Conservation (phyloP, 805 yeast species). For the Saturnispora hagleri region DNA sequence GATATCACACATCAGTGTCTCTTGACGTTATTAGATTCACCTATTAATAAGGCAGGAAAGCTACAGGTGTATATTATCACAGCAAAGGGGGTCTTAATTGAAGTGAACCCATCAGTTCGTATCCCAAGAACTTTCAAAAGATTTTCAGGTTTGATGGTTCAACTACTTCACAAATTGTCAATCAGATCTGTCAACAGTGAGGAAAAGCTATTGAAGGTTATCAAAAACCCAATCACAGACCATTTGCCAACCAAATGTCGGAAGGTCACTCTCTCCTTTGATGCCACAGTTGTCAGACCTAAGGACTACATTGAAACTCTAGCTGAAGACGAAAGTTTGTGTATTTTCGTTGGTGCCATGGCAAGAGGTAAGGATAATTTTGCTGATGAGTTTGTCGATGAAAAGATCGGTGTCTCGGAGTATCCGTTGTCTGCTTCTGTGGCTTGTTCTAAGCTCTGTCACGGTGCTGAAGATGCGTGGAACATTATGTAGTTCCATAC, state of each 20-base stretch:
- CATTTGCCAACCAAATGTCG: conserved; percentile 95
- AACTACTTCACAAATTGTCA: conserved; percentile 81
- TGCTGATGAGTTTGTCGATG: conserved; percentile 96
- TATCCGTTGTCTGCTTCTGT: conserved; percentile 96
- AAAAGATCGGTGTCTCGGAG: conserved; percentile 90
- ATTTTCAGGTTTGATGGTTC: conserved; percentile 97
- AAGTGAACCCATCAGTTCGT: conserved; percentile 92
- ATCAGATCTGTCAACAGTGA: conserved; percentile 93
- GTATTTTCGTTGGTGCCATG: conserved; percentile 99
- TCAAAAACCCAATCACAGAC: conserved; percentile 94
- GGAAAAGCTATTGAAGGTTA: conserved; percentile 86
- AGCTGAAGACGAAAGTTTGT: conserved; percentile 84
- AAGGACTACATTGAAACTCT: conserved; percentile 78
- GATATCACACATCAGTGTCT: conserved; percentile 98
- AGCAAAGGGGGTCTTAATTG: conserved; percentile 87
- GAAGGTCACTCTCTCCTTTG: conserved; percentile 85
- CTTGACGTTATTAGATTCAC: conserved; percentile 89
- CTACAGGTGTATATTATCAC: conserved; percentile 95
- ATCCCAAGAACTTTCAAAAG: conserved; percentile 98
- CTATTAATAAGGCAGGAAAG: conserved; percentile 94
- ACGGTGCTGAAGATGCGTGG: conserved; percentile 99
- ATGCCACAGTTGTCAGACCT: conserved; percentile 79
- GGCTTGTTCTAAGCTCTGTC: conserved; percentile 96
- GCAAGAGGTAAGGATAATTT: conserved; percentile 96
- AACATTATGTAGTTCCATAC: conserved; percentile 41